These are phyloP conservation scores for Huntiella savannae DNA, from an alignment of 2,329 filamentous ascomycete genomes.

Conservation along the genomic window DNA sequence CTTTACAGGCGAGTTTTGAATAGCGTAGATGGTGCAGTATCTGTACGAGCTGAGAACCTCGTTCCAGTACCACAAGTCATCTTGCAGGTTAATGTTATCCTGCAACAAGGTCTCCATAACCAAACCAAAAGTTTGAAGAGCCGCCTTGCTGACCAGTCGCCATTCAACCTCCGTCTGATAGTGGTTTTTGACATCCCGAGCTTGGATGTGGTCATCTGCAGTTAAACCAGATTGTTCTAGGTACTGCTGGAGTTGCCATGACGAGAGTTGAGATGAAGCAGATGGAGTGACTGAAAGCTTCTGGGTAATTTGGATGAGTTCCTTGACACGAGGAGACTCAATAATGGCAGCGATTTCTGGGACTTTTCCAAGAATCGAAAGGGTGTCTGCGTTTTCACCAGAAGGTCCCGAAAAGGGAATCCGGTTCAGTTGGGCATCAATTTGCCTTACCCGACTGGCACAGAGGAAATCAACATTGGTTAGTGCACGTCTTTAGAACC, in stretches of 20 bases:
- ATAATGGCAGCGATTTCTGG: slow-evolving; percentile 23
- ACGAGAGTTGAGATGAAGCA: slow-evolving; percentile 40
- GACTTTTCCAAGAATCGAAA: slow-evolving; percentile 18
- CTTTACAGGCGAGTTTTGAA: slow-evolving; percentile 66
- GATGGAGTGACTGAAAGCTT: slow-evolving; percentile 51
- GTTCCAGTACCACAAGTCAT: slow-evolving; percentile 94
- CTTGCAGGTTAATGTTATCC: slow-evolving; percentile 62
- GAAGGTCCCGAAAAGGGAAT: slow-evolving; percentile 25
- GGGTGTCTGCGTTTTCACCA: slow-evolving; percentile 14
- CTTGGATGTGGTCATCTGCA: slow-evolving; percentile 16
- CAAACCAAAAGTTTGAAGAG: slow-evolving; percentile 73
- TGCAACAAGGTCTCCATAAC: slow-evolving; percentile 61
- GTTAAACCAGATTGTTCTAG: slow-evolving; percentile 42
- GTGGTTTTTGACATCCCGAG: slow-evolving; percentile 19
- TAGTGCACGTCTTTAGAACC: slow-evolving; percentile 1
- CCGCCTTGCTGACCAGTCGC: slow-evolving; percentile 78
- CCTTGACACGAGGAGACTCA: slow-evolving; percentile 34
- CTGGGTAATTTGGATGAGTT: slow-evolving; percentile 50
- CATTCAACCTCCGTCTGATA: slow-evolving; percentile 73
- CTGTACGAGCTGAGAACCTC: slow-evolving; percentile 62
- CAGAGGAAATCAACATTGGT: slow-evolving; percentile 11
- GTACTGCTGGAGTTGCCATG: slow-evolving; percentile 39
- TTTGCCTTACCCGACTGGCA: slow-evolving; percentile 37
- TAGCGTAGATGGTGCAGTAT: slow-evolving; percentile 62
- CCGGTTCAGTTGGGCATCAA: slow-evolving; percentile 47